Evolutionary conservation across 768 basidiomycete genomes (phyloP).

Genomic region (Suillus discolor): DNA sequence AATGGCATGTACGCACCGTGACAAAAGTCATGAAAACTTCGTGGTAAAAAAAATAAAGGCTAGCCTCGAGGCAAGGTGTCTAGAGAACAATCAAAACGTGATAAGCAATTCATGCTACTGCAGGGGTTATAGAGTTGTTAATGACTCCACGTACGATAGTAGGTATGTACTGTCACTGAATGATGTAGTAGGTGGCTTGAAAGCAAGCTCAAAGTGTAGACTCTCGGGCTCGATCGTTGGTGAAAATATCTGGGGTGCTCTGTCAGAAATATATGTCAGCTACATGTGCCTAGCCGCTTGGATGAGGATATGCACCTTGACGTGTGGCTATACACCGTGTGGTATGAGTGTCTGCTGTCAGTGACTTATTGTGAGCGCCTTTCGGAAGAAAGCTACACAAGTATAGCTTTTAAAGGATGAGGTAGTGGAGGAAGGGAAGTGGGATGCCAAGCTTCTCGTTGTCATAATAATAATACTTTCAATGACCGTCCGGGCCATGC

Average conservation of each 20-base stretch:
- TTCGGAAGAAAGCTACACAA: background rate
- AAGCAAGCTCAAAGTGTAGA: background rate
- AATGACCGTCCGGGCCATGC: background rate
- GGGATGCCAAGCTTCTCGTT: constrained; percentile 6
- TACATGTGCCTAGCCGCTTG: constrained; percentile 5
- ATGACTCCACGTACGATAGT: background rate
- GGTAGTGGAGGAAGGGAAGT: constrained; percentile 11
- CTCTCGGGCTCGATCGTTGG: background rate
- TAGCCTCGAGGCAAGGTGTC: constrained; percentile 3
- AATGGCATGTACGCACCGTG: background rate
- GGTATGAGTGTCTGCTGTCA: background rate
- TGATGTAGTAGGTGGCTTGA: background rate
- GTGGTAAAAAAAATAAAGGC: background rate
- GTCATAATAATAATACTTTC: constrained; percentile 7
- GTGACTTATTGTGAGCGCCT: background rate
- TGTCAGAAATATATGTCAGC: constrained; percentile 1
- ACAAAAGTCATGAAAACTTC: constrained; percentile 18
- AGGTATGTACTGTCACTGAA: background rate
- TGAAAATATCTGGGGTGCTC: background rate
- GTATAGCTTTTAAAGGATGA: background rate
- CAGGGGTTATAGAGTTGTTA: background rate
- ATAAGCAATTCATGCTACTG: constrained; percentile 11
- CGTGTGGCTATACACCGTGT: constrained; percentile 12
- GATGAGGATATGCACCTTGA: constrained; percentile 15
- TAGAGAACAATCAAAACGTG: background rate